Conservation (phyloP, 306 rosid genomes). For the Citrullus mucosospermus region DNA sequence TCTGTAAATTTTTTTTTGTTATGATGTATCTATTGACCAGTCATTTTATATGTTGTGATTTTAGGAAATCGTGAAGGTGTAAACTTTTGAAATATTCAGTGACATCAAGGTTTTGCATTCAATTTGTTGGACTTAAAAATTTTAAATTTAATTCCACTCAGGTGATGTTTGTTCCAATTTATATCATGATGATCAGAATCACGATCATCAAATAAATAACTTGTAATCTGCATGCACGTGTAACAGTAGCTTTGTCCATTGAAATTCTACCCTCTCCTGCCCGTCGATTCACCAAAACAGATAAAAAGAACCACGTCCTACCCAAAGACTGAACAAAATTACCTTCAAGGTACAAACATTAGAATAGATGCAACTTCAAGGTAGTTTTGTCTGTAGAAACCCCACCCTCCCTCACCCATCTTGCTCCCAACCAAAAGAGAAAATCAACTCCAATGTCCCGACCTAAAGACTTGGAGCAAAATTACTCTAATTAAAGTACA, state of each 20-base stretch:
- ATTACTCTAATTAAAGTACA: not conserved
- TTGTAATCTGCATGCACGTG: not conserved
- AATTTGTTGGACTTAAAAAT: not conserved
- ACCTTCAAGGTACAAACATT: not conserved
- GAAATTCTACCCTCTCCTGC: not conserved
- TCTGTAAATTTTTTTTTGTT: not conserved
- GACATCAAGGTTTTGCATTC: constrained; percentile 9
- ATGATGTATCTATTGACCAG: not conserved
- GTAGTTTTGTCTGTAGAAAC: not conserved
- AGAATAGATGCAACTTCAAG: not conserved
- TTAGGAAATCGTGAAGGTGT: constrained; percentile 2
- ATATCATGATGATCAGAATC: not conserved
- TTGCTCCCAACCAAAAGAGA: not conserved
- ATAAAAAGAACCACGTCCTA: not conserved
- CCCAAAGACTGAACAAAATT: not conserved
- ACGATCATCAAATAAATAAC: not conserved
- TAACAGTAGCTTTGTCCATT: not conserved
- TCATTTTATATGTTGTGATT: not conserved
- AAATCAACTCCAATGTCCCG: not conserved
- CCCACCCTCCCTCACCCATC: not conserved
- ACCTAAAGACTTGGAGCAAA: not conserved
- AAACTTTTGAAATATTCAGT: constrained; percentile 7
- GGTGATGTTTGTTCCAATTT: constrained; percentile 1
- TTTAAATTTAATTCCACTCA: not conserved
- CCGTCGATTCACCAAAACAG: not conserved